These are phyloP conservation scores for Phytophthora foliorum DNA, from an alignment of 352 stramenopile genomes.

Conservation along the genomic window DNA sequence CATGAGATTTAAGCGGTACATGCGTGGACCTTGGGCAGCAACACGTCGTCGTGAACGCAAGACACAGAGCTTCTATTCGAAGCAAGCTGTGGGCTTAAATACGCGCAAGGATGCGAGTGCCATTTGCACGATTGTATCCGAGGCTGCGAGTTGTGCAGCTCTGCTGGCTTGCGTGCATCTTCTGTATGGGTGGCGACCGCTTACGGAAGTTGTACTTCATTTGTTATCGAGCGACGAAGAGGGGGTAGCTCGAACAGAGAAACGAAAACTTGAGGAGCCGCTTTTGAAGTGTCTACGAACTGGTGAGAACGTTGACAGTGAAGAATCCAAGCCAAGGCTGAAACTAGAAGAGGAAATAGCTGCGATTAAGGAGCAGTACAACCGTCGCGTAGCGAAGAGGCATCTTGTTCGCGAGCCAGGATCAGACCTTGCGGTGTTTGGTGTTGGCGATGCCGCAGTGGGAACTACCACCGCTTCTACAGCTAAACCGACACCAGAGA, in stretches of 20 bases:
- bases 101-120: slow-evolving; percentile 65
- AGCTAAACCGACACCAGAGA: slow-evolving; percentile 1
- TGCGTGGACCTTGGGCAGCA: slow-evolving; percentile 71
- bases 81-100: slow-evolving; percentile 62
- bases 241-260: slow-evolving; percentile 17
- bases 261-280: slow-evolving; percentile 42
- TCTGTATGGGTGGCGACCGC: slow-evolving; percentile 76
- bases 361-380: slow-evolving; percentile 84
- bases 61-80: slow-evolving; percentile 81
- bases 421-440: slow-evolving; percentile 40
- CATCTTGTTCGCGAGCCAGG: slow-evolving; percentile 52
- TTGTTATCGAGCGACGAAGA: slow-evolving; percentile 51
- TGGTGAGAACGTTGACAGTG: slow-evolving; percentile 36
- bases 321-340: slow-evolving; percentile 33
- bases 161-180: slow-evolving; percentile 83
- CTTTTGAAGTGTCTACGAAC: slow-evolving; percentile 57
- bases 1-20: slow-evolving; percentile 87
- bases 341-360: slow-evolving; percentile 78
- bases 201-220: slow-evolving; percentile 79
- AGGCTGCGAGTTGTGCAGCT: slow-evolving; percentile 82
- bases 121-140: slow-evolving; percentile 78
- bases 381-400: slow-evolving; percentile 67
- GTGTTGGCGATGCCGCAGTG: slow-evolving; percentile 8
- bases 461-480: not conserved
- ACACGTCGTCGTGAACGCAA: slow-evolving; percentile 69